These are phyloP conservation scores for Fusarium sp. DNA, from an alignment of 2,329 filamentous ascomycete species.

Conservation along the genomic window DNA sequence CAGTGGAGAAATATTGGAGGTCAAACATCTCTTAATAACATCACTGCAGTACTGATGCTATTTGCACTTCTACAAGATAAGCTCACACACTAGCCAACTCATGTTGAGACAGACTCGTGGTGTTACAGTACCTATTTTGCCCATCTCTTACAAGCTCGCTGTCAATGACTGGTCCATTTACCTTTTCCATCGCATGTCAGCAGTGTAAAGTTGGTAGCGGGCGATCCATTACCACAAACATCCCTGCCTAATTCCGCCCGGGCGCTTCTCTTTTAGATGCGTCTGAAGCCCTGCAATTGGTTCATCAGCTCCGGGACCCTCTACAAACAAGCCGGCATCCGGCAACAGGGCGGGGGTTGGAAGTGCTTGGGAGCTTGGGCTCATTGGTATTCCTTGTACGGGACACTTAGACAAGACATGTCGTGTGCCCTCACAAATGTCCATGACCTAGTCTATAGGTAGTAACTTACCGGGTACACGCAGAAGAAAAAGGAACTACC, in stretches of 20 bases:
- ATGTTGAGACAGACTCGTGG: not conserved
- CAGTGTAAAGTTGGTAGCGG: conserved; percentile 28
- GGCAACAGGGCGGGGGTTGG: conserved; percentile 16
- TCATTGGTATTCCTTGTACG: conserved; percentile 25
- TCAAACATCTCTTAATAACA: conserved; percentile 10
- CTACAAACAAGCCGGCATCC: conserved; percentile 27
- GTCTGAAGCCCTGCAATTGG: conserved; percentile 14
- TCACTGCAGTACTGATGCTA: not conserved
- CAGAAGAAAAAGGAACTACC: conserved; percentile 9
- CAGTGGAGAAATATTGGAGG: not conserved
- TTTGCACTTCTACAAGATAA: conserved; percentile 3
- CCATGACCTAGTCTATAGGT: not conserved
- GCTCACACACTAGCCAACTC: not conserved
- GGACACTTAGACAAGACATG: conserved; percentile 31
- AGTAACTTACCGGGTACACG: conserved; percentile 5
- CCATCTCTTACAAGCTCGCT: not conserved
- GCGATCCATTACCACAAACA: conserved; percentile 15
- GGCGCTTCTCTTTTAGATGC: conserved; percentile 17
- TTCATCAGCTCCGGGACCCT: not conserved
- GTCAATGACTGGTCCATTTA: conserved; percentile 28
- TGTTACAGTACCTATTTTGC: conserved; percentile 8
- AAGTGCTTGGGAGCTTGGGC: conserved; percentile 14
- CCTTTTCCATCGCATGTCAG: conserved; percentile 14
- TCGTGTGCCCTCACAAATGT: conserved; percentile 27
- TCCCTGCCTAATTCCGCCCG: conserved; percentile 18